phyloP scores from a whole-genome alignment of 192 early-diverging fungal genomes.

The Chytriomyces sp. region DNA sequence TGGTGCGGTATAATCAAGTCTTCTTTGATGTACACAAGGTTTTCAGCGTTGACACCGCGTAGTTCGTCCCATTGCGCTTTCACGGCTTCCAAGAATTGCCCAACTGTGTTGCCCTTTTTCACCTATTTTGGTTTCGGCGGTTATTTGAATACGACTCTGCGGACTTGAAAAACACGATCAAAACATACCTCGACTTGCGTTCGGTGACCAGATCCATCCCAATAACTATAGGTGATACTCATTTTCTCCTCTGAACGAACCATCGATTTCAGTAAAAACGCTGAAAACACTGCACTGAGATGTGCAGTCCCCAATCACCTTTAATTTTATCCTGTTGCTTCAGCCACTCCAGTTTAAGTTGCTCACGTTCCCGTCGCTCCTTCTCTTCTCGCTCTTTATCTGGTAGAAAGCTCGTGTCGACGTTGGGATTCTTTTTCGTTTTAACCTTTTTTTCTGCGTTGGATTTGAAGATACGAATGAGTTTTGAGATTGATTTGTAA shows the following conservation, averaged over 20 bases:
- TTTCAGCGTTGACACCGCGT: constrained; percentile 79
- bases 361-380: constrained; percentile 74
- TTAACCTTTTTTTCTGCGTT: constrained; percentile 43
- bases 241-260: constrained; percentile 68
- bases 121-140: background rate
- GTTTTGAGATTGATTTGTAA: background rate
- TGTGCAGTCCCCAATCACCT: constrained; percentile 43
- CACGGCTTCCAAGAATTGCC: constrained; percentile 83
- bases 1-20: constrained; percentile 95
- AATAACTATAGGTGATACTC: constrained; percentile 88
- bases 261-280: no score
- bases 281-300: background rate
- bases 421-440: constrained; percentile 79
- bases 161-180: background rate
- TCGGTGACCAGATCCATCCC: constrained; percentile 97
- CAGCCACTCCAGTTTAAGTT: constrained; percentile 82
- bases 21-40: constrained; percentile 91
- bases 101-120: constrained; percentile 74
- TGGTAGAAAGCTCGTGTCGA: constrained; percentile 92
- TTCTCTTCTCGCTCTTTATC: constrained; percentile 84
- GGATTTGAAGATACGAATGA: background rate
- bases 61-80: constrained; percentile 83
- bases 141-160: background rate
- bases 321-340: constrained; percentile 82
- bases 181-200: constrained; percentile 67